Conservation (phyloP, 2,329 filamentous ascomycete genomes). For the Alternaria tenuissima region DNA sequence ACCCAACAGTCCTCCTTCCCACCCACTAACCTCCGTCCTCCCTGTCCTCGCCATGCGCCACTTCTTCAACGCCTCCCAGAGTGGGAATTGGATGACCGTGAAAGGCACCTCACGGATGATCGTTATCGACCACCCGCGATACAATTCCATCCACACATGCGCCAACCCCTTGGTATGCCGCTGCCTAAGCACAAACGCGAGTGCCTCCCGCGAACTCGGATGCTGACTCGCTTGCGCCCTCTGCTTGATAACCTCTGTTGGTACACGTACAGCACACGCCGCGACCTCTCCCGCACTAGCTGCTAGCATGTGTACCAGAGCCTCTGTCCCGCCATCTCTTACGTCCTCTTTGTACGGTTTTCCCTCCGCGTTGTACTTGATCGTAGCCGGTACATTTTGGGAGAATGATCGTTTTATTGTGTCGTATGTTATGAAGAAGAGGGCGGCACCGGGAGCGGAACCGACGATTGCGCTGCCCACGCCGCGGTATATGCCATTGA, state of each 20-base stretch:
- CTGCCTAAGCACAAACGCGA: conserved; percentile 70
- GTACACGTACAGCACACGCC: conserved; percentile 90
- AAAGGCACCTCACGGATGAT: conserved; percentile 97
- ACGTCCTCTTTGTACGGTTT: conserved; percentile 35
- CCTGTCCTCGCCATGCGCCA: conserved; percentile 62
- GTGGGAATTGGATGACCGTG: conserved; percentile 94
- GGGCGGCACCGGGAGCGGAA: conserved; percentile 89
- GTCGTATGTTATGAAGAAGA: conserved; percentile 98
- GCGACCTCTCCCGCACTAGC: conserved; percentile 88
- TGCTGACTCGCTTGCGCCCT: conserved; percentile 88
- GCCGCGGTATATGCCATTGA: conserved; percentile 91
- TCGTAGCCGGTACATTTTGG: conserved; percentile 9
- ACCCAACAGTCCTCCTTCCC: conserved; percentile 85
- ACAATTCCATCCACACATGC: conserved; percentile 82
- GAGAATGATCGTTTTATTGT: conserved; percentile 61
- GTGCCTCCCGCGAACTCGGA: conserved; percentile 71
- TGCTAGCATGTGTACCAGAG: conserved; percentile 76
- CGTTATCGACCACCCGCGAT: conserved; percentile 90
- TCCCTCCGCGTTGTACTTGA: conserved; percentile 37
- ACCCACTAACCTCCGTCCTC: conserved; percentile 67
- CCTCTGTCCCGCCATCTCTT: conserved; percentile 32
- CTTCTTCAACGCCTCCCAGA: conserved; percentile 93
- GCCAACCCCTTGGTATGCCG: conserved; percentile 51
- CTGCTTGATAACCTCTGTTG: conserved; percentile 97
- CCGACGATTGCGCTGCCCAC: conserved; percentile 89